phyloP scores from a whole-genome alignment of 495 filamentous ascomycete genomes.

The Talaromyces wortmannii region DNA sequence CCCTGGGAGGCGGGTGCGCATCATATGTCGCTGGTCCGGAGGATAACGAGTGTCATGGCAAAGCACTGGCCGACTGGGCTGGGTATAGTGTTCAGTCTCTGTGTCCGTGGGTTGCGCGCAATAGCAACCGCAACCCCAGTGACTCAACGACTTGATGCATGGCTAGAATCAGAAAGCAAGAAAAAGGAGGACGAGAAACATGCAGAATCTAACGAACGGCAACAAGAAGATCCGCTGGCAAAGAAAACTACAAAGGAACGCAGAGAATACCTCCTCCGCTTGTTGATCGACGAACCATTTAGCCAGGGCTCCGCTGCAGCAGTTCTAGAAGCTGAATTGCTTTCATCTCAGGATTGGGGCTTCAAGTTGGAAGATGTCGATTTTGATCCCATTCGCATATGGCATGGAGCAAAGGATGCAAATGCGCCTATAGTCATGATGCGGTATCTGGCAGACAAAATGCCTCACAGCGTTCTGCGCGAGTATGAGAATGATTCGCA shows the following conservation, averaged over 20 bases:
- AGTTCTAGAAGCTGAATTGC: constrained; percentile 19
- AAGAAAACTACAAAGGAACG: constrained; percentile 4
- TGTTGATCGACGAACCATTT: constrained; percentile 20
- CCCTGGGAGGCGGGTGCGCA: constrained; percentile 21
- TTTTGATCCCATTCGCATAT: constrained; percentile 18
- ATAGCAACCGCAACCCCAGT: constrained; percentile 3
- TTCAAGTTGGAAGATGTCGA: constrained; percentile 25
- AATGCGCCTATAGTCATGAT: constrained; percentile 19
- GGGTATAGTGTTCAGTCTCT: neutral
- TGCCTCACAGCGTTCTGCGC: constrained; percentile 10
- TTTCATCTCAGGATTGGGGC: constrained; percentile 19
- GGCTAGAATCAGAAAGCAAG: constrained; percentile 5
- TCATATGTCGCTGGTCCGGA: constrained; percentile 5
- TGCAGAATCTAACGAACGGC: neutral
- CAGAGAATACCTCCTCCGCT: constrained; percentile 4
- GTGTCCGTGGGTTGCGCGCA: constrained; percentile 7
- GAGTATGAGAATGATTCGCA: constrained; percentile 11
- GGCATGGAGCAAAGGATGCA: constrained; percentile 25
- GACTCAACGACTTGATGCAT: constrained; percentile 8
- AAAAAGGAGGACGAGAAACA: constrained; percentile 1
- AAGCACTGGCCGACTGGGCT: constrained; percentile 2
- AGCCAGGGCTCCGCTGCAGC: constrained; percentile 14
- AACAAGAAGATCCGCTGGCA: neutral
- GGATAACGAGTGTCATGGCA: constrained; percentile 1
- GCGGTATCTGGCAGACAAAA: constrained; percentile 9